These are phyloP conservation scores for Acanthamoeba castellanii DNA, from an alignment of 208 protist species.

Conservation along the genomic window DNA sequence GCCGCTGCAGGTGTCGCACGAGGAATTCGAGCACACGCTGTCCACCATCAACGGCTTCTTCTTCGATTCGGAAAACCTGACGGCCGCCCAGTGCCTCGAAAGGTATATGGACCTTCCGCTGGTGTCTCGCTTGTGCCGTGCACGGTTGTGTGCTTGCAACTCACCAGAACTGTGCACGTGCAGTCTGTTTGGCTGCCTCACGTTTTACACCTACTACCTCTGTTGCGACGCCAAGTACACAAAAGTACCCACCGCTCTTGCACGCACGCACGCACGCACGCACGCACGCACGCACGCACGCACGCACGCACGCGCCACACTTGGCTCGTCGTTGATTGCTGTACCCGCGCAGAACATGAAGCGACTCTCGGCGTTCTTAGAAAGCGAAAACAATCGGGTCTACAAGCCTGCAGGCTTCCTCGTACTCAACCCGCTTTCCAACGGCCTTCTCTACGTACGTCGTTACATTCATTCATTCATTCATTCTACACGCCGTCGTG, in stretches of 20 bases:
- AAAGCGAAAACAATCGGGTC: slow-evolving; percentile 49
- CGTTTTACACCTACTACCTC: slow-evolving; percentile 33
- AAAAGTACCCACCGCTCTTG: neutral
- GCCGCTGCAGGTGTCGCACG: neutral
- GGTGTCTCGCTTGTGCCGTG: neutral
- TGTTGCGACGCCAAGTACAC: slow-evolving; percentile 37
- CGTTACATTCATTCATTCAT: neutral
- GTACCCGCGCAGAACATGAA: neutral
- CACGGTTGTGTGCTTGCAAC: neutral
- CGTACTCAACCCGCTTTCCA: slow-evolving; percentile 47
- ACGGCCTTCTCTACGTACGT: slow-evolving; percentile 59
- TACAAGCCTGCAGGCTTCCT: slow-evolving; percentile 32
- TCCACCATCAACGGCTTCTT: slow-evolving; percentile 40
- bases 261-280: no score
- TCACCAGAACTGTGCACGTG: neutral
- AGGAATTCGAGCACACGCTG: slow-evolving; percentile 14
- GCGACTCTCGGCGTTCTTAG: slow-evolving; percentile 24
- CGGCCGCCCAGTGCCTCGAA: neutral
- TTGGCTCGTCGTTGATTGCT: neutral
- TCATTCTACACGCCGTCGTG: neutral
- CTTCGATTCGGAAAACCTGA: slow-evolving; percentile 10
- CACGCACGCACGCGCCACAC: neutral
- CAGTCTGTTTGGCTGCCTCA: slow-evolving; percentile 24
- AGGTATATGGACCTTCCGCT: neutral
- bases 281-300: neutral